Base-by-base conservation (phyloP, 495 filamentous ascomycete genomes). In the Aspergillus ellipticus region DNA sequence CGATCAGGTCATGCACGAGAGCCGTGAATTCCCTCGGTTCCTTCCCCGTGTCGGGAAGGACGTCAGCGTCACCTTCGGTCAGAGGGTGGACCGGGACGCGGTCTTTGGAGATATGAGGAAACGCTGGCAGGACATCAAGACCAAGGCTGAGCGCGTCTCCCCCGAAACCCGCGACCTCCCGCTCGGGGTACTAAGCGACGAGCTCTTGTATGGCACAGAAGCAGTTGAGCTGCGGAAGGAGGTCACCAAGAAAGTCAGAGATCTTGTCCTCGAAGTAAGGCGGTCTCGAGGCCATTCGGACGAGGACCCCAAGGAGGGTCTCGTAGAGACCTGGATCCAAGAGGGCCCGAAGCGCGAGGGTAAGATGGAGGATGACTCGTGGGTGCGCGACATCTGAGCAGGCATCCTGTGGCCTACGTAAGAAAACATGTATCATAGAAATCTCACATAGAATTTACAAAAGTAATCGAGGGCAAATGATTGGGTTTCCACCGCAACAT, bases 1-100 rank as follows among this genome's bases (percentile, higher is more conserved):
- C 20, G 86, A 97, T 52, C 65, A 86, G 31, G 72, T 93, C 59
- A 96, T 96, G 92, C 82, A 87, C 60, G 91, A 97, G 67, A 76
- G 82, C 29, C 80, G 94, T 15, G 66, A 65, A 19, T 95, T 81
- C 55, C 94, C 93, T n/a, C 80, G 91, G 10, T 95, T 89, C 60
- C 51, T 95, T 4, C 94, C 94, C 4, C 80, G 94, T 6, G 69
- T 83, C 0, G 84, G 86, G 21, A 89, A 91, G 64, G 74, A 74
- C 0, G 73, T 96, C 21, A 81, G 79, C 19, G 79, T 98, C 19
- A 87, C 86, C 17, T 92, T 97, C 53, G 80, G 79, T 19, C 65
- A 75, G 6, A 79, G 80, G 53, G 75, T 81, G 2, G 79, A 78
- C 51, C 61, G 66, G 0, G 74, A 78, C n/a, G 70, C 53, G 1